phyloP scores from a whole-genome alignment of 2,329 filamentous ascomycete species.

The Cordyceps militaris region DNA sequence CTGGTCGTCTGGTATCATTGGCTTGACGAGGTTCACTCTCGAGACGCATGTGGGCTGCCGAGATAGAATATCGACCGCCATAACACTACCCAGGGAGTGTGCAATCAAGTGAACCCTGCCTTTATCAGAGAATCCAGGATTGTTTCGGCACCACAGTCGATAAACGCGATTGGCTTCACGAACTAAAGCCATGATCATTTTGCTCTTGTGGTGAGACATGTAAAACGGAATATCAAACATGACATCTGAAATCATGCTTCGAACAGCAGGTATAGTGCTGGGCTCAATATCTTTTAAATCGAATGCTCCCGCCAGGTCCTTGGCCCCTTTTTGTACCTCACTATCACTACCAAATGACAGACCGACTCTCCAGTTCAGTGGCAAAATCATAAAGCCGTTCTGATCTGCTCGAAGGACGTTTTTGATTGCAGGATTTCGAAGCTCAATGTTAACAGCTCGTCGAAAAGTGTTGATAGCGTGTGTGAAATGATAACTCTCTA shows the following conservation, averaged over 20 bases:
- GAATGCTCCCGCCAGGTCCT: conserved; percentile 52
- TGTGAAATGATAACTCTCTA: conserved; percentile 96
- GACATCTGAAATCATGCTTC: conserved; percentile 89
- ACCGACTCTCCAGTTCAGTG: conserved; percentile 87
- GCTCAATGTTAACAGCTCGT: conserved; percentile 76
- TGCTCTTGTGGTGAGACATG: conserved; percentile 89
- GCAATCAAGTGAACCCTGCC: conserved; percentile 89
- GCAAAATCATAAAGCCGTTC: conserved; percentile 87
- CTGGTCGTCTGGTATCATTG: conserved; percentile 36
- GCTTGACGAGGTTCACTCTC: conserved; percentile 34
- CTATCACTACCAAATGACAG: conserved; percentile 80
- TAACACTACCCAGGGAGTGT: conserved; percentile 88
- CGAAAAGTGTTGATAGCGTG: conserved; percentile 91
- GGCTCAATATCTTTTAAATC: conserved; percentile 84
- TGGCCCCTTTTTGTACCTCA: conserved; percentile 47
- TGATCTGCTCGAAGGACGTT: conserved; percentile 67
- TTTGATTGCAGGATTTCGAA: conserved; percentile 67
- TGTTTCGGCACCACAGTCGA: conserved; percentile 87
- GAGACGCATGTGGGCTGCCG: conserved; percentile 73
- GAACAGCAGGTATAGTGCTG: conserved; percentile 81
- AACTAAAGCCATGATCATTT: conserved; percentile 86
- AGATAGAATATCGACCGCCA: conserved; percentile 87
- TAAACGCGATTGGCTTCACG: conserved; percentile 94
- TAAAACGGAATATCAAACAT: conserved; percentile 99
- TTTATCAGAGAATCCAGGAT: conserved; percentile 71